Base-by-base conservation (phyloP, 23 red algal species). In the Gracilariopsis chorda region DNA sequence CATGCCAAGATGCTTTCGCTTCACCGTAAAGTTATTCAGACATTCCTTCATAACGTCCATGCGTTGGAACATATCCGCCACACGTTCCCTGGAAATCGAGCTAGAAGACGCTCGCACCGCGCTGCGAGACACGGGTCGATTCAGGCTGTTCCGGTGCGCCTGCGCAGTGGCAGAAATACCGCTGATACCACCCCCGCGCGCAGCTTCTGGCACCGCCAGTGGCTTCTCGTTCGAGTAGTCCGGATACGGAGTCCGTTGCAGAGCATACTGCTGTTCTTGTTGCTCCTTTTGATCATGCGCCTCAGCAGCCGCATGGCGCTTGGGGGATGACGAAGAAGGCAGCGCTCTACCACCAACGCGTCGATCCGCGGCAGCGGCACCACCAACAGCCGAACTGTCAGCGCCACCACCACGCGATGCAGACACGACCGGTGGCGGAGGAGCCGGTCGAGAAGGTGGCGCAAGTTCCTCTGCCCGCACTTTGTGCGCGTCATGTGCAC, bases 11-110 rank as follows among this genome's bases (percentile, higher is more conserved):
- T 91, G 88, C 63, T 91, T 91, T 7, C 77, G 53, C 88, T 91
- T 91, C 56, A 91, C 88, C 40, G 88, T 91, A 49, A 91, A 91
- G 63, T 91, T 91, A 39, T 91, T 91, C 19, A 91, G 71, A 20
- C 88, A 91, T 37, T 65, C 88, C 59, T 91, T 73, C 88, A 91
- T 91, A 40, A 91, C 17, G 36, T 91, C 48, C 43, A 91, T 75
- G 2, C 88, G 16, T 44, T 91, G 74, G 46, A 82, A 75, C 88
- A 91, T 91, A 55, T 91, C 88, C 3, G 88, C 88, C 20, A 91
- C 88, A 21, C 65, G 57, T 30, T 91, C 88, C 23, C 77, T 42
- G 34, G 88, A 91, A 20, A 91, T 59, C 21, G 88, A 91, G 41
- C 58, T 91, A 0, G 88, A 82, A 4, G 75, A 80, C 62, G 88